Evolutionary conservation across 2,329 filamentous ascomycete species (phyloP), one percentile per base, ranked within the genome.

Genomic region (Didymella glomerata): DNA sequence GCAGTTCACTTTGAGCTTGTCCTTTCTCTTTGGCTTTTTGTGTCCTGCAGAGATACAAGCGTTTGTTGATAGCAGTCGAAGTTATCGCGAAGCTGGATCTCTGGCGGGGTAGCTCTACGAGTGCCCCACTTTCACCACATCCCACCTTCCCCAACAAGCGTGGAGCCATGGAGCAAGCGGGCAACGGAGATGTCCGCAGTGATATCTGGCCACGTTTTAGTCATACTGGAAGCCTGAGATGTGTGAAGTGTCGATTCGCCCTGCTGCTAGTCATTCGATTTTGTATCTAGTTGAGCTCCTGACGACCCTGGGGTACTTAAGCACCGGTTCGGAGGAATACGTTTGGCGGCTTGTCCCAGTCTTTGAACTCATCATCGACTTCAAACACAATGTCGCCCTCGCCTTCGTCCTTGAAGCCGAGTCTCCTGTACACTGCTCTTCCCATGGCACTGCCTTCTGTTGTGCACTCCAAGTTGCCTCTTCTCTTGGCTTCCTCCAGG

Each of bases 371-470:
- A 0, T 72, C 70, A 47, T 77, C 75, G 2, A 77, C 67, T 8
- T 71, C 68, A 20, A 53, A 76, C 11, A 65, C 65, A 18, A 76
- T 69, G 22, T 74, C 73, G 1, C 67, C 70, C 13, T 62, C 58
- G 11, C 70, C 68, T 28, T 74, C 72, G n/a, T 71, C 64, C 51
- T 69, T 68, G 54, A 77, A 77, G 0, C 75, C 75, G 14, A 76
- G 44, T 54, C 63, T 70, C 42, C 60, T 63, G 38, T 77, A 77
- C 1, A 75, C 70, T 10, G 48, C 63, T 62, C 73, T 64, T 24
- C 75, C 75, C 75, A 77, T 77, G 27, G 65, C 67, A 48, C 68
- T 72, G 9, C 71, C 75, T 56, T 77, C 75, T 2, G 75, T 77
- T 5, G 75, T 77, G 40, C 70, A 73, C 54, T 77, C 75, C 44